These are phyloP conservation scores for Kalmusia sp. DNA, from an alignment of 2,329 filamentous ascomycete species.

Conservation along the genomic window DNA sequence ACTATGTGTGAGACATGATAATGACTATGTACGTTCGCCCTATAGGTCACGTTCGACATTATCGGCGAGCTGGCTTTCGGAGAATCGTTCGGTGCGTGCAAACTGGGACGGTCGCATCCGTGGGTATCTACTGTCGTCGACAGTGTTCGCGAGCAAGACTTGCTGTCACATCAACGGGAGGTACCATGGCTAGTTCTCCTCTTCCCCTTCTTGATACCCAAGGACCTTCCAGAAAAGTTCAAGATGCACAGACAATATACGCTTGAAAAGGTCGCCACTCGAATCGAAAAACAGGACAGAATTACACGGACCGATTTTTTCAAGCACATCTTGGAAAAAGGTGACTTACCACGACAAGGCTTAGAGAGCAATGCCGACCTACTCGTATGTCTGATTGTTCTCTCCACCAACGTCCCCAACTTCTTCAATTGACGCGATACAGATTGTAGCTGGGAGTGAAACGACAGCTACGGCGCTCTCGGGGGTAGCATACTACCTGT, in stretches of 20 bases:
- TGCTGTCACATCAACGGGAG: too few species aligned
- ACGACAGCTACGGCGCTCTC: constrained; percentile 37
- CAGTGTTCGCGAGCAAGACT: too few species aligned
- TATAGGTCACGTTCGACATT: constrained; percentile 1
- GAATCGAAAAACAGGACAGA: background rate
- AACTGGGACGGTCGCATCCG: background rate
- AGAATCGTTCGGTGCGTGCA: constrained; percentile 20
- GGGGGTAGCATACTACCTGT: constrained; percentile 43
- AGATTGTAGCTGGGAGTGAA: constrained; percentile 30
- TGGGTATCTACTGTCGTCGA: constrained; percentile 3
- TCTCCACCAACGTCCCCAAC: background rate
- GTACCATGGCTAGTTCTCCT: background rate
- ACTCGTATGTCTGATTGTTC: too few species aligned
- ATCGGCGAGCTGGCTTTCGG: constrained; percentile 28
- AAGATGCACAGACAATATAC: background rate
- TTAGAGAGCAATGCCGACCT: background rate
- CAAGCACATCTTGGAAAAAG: background rate
- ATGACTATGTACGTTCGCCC: too few species aligned
- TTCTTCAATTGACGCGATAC: background rate
- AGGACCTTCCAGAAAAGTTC: background rate
- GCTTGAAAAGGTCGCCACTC: background rate
- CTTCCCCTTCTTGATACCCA: background rate
- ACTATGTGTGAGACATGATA: too few species aligned
- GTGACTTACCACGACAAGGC: background rate
- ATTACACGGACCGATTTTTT: background rate